phyloP scores from a whole-genome alignment of 1,284 basidiomycete genomes.

The Agaricales sp. region DNA sequence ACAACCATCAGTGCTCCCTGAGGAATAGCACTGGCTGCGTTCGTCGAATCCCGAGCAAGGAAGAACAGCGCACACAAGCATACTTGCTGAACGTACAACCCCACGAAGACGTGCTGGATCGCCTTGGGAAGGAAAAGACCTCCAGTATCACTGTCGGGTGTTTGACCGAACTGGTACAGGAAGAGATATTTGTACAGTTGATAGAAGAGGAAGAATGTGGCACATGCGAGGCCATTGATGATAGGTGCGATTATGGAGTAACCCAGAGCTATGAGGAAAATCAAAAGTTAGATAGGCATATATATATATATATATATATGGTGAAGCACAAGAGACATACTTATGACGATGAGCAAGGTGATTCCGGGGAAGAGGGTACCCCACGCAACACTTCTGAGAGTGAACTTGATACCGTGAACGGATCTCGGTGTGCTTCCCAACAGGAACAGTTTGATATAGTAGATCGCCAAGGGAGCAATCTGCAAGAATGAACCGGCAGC shows the following conservation, averaged over 20 bases:
- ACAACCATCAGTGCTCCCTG: conserved; percentile 80
- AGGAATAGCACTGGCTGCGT: conserved; percentile 46
- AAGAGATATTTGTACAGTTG: conserved; percentile 86
- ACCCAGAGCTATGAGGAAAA: conserved; percentile 37
- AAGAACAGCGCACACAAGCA: conserved; percentile 86
- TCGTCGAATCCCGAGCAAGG: conserved; percentile 50
- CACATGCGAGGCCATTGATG: conserved; percentile 83
- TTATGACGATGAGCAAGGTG: conserved; percentile 71
- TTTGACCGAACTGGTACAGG: conserved; percentile 73
- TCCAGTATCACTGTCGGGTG: conserved; percentile 72
- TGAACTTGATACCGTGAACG: conserved; percentile 71
- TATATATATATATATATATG: background rate
- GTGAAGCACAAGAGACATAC: conserved; percentile 30
- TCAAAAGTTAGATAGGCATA: background rate
- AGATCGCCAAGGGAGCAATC: conserved; percentile 65
- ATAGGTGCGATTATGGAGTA: conserved; percentile 93
- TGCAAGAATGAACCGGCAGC: conserved; percentile 77
- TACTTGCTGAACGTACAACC: conserved; percentile 78
- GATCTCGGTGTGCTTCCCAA: conserved; percentile 88
- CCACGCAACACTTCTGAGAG: conserved; percentile 60
- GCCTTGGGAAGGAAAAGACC: conserved; percentile 96
- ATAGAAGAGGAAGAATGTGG: conserved; percentile 81
- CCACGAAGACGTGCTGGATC: conserved; percentile 89
- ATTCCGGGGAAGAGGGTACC: conserved; percentile 78
- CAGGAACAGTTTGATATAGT: conserved; percentile 79